Base-by-base conservation (phyloP, 2,329 filamentous ascomycete genomes). In the Neophaeococcomyces mojaviensis region DNA sequence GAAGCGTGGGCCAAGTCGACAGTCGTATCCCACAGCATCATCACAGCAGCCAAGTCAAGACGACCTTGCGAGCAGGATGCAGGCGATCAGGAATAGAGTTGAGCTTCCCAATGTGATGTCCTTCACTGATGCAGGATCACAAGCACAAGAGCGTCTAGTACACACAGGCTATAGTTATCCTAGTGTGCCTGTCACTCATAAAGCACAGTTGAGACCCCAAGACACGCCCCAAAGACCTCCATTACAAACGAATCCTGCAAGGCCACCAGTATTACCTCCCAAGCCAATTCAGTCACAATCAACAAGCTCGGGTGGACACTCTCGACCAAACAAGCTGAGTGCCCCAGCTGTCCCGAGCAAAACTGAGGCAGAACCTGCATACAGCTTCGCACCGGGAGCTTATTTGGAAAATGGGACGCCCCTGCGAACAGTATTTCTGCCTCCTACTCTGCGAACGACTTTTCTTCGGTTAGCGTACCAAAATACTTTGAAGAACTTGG, bases 381-480 rank as follows among this genome's bases (percentile, higher is more conserved):
- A 86, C 56, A 88, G 86, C 12, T 94, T 94, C 70, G 79, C 80
- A 51, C 86, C 90, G 1, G 83, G 86, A 2, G 88, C 88, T 1
- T 92, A 88, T 61, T 81, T 96, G 13, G 92, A 98, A 64, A 89
- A 88, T 56, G 92, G 90, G 15, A 79, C 82, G 4, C 86, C 89
- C 0, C 77, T 98, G 5, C 83, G 92, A 28, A 87, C 89, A 0
- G 73, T 98, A 28, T 95, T 97, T 61, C 74, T 98, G 1, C 90
- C 92, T 0, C 77, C 79, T 1, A 75, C 78, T 10, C 75, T 98
- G 1, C 86, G 88, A 22, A 67, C 73, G 2, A 71, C 75, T 4
- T 98, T 98, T 62, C 73, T 97, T 15, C 67, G 77, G 2, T 69
- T 88, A 24, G 90, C 89, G 0, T 68, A 77, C 0, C 66, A 77